Evolutionary conservation across 2,329 filamentous ascomycete species (phyloP).

Genomic region (Emergomyces orientalis): DNA sequence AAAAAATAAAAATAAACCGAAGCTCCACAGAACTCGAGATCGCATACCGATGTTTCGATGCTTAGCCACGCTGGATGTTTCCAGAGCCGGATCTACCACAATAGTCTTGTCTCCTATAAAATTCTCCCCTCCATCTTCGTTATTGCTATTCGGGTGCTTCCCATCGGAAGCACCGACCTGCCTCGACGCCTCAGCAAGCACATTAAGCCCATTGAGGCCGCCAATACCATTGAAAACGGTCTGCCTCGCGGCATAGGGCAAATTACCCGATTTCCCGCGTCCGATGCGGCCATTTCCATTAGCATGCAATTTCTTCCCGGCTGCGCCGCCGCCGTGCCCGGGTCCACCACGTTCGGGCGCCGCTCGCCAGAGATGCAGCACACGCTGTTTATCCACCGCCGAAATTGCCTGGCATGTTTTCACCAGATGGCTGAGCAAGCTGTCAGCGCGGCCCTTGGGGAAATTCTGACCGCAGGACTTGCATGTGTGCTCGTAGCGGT

Average conservation of each 20-base stretch:
- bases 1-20: neutral
- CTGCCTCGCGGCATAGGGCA: conserved; percentile 43
- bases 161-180: conserved; percentile 53
- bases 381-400: conserved; percentile 64
- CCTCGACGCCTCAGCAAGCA: conserved; percentile 77
- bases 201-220: conserved; percentile 73
- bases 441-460: conserved; percentile 80
- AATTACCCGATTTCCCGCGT: conserved; percentile 30
- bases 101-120: conserved; percentile 19
- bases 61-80: conserved; percentile 18
- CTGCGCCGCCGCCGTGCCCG: conserved; percentile 8
- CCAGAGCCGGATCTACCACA: conserved; percentile 36
- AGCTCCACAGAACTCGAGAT: neutral
- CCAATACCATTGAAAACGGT: conserved; percentile 11
- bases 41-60: conserved; percentile 10
- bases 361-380: conserved; percentile 62
- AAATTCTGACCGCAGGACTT: conserved; percentile 82
- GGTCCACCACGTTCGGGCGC: conserved; percentile 46
- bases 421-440: conserved; percentile 67
- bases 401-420: conserved; percentile 78
- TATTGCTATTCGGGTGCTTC: conserved; percentile 34
- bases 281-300: conserved; percentile 25
- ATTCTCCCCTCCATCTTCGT: conserved; percentile 17
- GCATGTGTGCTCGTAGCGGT: conserved; percentile 86
- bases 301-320: neutral